These are phyloP conservation scores for Xylariaceae sp. DNA, from an alignment of 2,329 filamentous ascomycete species.

Conservation along the genomic window DNA sequence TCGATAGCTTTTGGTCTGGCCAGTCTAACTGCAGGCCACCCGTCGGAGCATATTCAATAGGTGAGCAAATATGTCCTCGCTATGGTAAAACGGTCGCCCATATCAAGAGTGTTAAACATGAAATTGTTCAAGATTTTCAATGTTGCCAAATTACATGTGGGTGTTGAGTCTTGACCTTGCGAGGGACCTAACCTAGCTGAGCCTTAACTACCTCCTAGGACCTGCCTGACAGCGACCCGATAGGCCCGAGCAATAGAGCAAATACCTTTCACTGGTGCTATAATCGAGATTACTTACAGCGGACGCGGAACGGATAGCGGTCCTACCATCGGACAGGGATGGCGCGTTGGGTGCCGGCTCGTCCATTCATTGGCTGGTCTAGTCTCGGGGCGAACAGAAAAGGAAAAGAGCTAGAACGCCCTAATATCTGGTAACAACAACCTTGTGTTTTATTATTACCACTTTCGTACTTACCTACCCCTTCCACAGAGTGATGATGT, in stretches of 20 bases:
- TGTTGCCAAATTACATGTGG: not conserved
- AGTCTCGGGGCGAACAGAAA: slow-evolving; percentile 20
- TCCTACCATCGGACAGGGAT: slow-evolving; percentile 21
- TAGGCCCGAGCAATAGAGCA: not conserved
- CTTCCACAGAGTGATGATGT: not conserved
- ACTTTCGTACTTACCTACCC: too few relatives aligned
- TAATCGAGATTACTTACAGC: slow-evolving; percentile 23
- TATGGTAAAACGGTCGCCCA: not conserved
- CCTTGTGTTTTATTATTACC: slow-evolving; percentile 1
- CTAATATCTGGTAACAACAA: slow-evolving; percentile 17
- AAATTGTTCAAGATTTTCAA: not conserved
- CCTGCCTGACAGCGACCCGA: not conserved
- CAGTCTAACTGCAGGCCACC: not conserved
- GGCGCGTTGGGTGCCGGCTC: slow-evolving; percentile 13
- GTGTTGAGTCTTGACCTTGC: not conserved
- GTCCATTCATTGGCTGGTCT: slow-evolving; percentile 15
- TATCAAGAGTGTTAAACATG: not conserved
- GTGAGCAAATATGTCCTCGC: not conserved
- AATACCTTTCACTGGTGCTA: not conserved
- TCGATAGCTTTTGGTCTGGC: too few relatives aligned
- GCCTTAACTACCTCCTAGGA: not conserved
- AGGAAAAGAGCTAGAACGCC: slow-evolving; percentile 23
- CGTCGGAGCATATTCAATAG: not conserved
- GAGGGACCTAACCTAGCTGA: not conserved
- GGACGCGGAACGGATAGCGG: slow-evolving; percentile 22